Conservation (phyloP, 345 rosid species). For the Kernera saxatilis region DNA sequence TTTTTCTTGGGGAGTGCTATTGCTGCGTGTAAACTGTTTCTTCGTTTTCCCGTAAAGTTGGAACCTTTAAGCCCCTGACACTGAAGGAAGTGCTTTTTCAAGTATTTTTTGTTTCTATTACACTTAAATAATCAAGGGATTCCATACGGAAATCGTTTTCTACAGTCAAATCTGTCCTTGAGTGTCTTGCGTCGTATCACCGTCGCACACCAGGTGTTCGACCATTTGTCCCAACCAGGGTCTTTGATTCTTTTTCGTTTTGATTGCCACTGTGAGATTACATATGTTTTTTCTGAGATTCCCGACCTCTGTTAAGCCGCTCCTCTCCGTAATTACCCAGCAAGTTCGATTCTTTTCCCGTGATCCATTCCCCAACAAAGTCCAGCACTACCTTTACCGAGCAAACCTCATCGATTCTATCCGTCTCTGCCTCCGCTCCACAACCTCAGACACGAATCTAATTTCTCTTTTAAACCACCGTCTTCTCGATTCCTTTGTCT, state of each 20-base stretch:
- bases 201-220: conserved; percentile 21
- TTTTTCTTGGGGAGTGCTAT: not conserved
- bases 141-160: not conserved
- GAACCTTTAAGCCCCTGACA: not conserved
- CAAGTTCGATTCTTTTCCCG: conserved; percentile 54
- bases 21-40: not conserved
- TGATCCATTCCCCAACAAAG: conserved; percentile 67
- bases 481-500: conserved; percentile 66
- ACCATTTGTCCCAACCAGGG: conserved; percentile 10
- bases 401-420: conserved; percentile 70
- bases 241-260: not conserved
- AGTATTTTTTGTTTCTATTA: not conserved
- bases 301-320: conserved; percentile 18
- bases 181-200: not conserved
- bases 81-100: not conserved
- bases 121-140: not conserved
- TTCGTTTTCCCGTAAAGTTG: not conserved
- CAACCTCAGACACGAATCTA: conserved; percentile 28
- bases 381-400: conserved; percentile 64
- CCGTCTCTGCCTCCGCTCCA: conserved; percentile 66
- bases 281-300: conserved; percentile 38
- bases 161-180: not conserved
- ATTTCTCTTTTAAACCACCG: conserved; percentile 45
- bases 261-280: not conserved
- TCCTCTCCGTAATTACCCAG: conserved; percentile 14